phyloP scores from a whole-genome alignment of 345 rosid species.

The Salix koriyanagi region DNA sequence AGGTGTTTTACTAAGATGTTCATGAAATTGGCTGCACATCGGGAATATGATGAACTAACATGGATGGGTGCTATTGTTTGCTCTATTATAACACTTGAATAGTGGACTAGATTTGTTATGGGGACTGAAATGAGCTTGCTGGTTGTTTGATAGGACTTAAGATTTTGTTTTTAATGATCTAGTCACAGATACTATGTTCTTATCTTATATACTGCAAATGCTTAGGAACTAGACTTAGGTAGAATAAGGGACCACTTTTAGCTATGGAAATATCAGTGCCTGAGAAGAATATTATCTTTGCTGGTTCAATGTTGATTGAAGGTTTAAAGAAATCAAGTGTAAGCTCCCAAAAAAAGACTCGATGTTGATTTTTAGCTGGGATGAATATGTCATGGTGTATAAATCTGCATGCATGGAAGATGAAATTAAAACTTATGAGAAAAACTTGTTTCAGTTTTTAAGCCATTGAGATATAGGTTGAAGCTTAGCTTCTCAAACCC shows the following conservation, averaged over 20 bases:
- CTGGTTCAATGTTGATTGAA: neutral
- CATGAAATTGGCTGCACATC: neutral
- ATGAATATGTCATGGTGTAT: neutral
- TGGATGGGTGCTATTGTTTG: neutral
- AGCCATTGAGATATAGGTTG: neutral
- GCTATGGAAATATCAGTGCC: neutral
- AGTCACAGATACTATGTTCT: neutral
- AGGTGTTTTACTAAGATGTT: neutral
- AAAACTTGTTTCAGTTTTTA: neutral
- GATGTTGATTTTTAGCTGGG: neutral
- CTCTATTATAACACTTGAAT: neutral
- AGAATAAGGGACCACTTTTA: neutral
- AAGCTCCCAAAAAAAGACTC: neutral
- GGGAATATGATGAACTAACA: neutral
- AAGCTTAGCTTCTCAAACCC: neutral
- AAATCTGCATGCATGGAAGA: neutral
- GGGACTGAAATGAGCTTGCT: neutral
- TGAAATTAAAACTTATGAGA: neutral
- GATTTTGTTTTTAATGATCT: neutral
- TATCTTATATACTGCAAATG: neutral
- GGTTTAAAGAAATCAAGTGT: neutral
- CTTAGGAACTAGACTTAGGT: neutral
- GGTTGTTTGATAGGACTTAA: neutral
- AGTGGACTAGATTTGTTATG: neutral
- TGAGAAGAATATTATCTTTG: too few species aligned